Conservation (phyloP, 1,284 basidiomycete genomes). For the Austroboletus novae-zelandiae region DNA sequence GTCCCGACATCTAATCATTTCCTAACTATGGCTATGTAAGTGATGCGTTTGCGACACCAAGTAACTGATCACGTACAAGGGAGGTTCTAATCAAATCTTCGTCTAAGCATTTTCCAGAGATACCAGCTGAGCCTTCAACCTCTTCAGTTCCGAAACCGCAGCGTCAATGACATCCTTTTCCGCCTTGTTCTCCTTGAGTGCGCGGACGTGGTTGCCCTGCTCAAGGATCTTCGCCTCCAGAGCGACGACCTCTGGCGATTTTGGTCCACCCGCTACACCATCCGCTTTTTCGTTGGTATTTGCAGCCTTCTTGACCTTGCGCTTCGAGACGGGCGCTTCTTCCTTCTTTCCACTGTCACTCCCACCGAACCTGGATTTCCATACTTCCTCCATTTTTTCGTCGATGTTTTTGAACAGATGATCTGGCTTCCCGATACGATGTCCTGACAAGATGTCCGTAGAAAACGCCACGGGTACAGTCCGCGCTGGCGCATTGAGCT, state of each 20-base stretch:
- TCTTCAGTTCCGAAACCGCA: slow-evolving; percentile 50
- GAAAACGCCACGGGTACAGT: slow-evolving; percentile 65
- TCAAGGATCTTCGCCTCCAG: slow-evolving; percentile 70
- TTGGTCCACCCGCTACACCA: slow-evolving; percentile 40
- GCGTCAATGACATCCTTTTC: slow-evolving; percentile 65
- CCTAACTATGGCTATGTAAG: too few relatives aligned
- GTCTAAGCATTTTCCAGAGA: slow-evolving; percentile 20
- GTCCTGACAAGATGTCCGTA: slow-evolving; percentile 86
- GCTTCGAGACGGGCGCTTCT: slow-evolving; percentile 50
- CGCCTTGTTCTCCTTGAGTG: slow-evolving; percentile 66
- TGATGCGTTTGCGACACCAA: neutral
- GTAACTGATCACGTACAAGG: neutral
- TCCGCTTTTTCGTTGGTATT: slow-evolving; percentile 23
- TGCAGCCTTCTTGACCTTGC: slow-evolving; percentile 47
- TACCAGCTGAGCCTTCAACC: slow-evolving; percentile 47
- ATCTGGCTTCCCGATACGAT: slow-evolving; percentile 82
- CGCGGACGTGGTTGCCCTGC: slow-evolving; percentile 72
- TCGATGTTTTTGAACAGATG: slow-evolving; percentile 96
- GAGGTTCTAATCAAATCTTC: too few relatives aligned
- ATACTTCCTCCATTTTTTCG: slow-evolving; percentile 84
- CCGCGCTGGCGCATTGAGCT: slow-evolving; percentile 89
- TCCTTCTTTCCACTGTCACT: slow-evolving; percentile 36
- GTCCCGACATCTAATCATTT: too few relatives aligned
- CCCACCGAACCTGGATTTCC: slow-evolving; percentile 83
- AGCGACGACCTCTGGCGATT: slow-evolving; percentile 60